Evolutionary conservation across 805 yeast species (phyloP).

Genomic region (Metschnikowia bowlesiae): DNA sequence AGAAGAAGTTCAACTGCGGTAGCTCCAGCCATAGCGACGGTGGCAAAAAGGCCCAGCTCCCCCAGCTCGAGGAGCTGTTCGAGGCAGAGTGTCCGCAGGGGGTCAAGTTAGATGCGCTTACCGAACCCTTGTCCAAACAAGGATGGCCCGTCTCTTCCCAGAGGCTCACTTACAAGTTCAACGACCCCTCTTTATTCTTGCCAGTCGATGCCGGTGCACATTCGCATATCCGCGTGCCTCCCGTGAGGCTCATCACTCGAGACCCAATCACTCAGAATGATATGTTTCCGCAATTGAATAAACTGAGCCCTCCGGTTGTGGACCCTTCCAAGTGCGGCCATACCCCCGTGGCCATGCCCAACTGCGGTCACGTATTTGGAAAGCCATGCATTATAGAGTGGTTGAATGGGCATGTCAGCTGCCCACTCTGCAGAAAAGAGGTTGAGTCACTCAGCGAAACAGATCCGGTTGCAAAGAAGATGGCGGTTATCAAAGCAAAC

Average conservation of each 20-base stretch:
- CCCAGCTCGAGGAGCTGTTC: neutral
- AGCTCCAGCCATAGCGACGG: constrained; percentile 6
- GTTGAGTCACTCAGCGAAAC: constrained; percentile 12
- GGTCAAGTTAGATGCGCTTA: constrained; percentile 3
- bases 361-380: constrained; percentile 17
- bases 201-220: constrained; percentile 12
- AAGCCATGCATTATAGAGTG: constrained; percentile 17
- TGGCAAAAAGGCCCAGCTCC: neutral
- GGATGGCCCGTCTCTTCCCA: constrained; percentile 7
- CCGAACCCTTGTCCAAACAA: neutral
- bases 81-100: neutral
- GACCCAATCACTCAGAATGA: constrained; percentile 6
- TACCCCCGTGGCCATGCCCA: constrained; percentile 15
- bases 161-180: neutral
- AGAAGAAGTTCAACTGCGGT: constrained; percentile 6
- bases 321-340: constrained; percentile 7
- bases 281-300: constrained; percentile 11
- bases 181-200: constrained; percentile 13
- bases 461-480: constrained; percentile 7
- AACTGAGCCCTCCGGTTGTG: neutral
- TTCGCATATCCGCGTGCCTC: constrained; percentile 11
- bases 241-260: constrained; percentile 5
- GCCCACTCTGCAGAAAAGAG: constrained; percentile 18
- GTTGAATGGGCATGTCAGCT: constrained; percentile 15
- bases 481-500: constrained; percentile 8